Evolutionary conservation across 352 stramenopile genomes (phyloP).

Genomic region (Halophytophthora batemanensis): DNA sequence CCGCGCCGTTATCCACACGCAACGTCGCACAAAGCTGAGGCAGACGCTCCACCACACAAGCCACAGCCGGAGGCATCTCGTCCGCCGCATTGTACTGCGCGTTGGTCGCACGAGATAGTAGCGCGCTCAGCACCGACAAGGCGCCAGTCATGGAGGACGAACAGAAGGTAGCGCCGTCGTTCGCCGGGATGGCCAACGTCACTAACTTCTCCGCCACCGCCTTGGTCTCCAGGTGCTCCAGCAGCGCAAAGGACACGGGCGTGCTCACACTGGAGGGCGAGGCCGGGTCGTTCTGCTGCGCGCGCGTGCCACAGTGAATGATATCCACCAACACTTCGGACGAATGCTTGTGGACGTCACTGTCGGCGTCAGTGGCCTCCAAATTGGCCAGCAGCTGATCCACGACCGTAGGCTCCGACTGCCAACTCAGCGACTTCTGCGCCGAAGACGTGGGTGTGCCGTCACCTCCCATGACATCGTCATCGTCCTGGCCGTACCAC

Average conservation of each 20-base stretch:
- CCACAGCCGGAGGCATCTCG: slow-evolving; percentile 58
- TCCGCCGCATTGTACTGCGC: slow-evolving; percentile 66
- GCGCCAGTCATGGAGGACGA: slow-evolving; percentile 78
- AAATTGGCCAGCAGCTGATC: slow-evolving; percentile 65
- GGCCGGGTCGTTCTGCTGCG: slow-evolving; percentile 64
- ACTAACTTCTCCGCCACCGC: slow-evolving; percentile 73
- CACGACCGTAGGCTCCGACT: slow-evolving; percentile 67
- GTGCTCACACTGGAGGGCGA: slow-evolving; percentile 56
- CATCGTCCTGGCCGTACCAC: slow-evolving; percentile 75
- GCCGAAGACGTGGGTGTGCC: slow-evolving; percentile 55
- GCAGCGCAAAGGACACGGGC: slow-evolving; percentile 58
- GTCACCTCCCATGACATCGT: slow-evolving; percentile 50
- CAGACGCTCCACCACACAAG: slow-evolving; percentile 48
- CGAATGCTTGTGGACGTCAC: slow-evolving; percentile 82
- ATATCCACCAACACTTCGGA: slow-evolving; percentile 82
- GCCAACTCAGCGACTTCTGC: slow-evolving; percentile 75
- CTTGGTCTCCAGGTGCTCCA: slow-evolving; percentile 79
- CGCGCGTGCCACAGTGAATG: slow-evolving; percentile 79
- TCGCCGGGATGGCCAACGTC: slow-evolving; percentile 41
- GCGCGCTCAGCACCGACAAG: slow-evolving; percentile 70
- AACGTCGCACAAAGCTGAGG: slow-evolving; percentile 67
- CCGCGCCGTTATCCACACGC: slow-evolving; percentile 44
- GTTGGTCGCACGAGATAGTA: slow-evolving; percentile 77
- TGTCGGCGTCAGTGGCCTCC: slow-evolving; percentile 41
- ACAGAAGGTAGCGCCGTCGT: slow-evolving; percentile 23